These are phyloP conservation scores for Metschnikowia drakensbergensis DNA, from an alignment of 805 yeast genomes.

Conservation along the genomic window DNA sequence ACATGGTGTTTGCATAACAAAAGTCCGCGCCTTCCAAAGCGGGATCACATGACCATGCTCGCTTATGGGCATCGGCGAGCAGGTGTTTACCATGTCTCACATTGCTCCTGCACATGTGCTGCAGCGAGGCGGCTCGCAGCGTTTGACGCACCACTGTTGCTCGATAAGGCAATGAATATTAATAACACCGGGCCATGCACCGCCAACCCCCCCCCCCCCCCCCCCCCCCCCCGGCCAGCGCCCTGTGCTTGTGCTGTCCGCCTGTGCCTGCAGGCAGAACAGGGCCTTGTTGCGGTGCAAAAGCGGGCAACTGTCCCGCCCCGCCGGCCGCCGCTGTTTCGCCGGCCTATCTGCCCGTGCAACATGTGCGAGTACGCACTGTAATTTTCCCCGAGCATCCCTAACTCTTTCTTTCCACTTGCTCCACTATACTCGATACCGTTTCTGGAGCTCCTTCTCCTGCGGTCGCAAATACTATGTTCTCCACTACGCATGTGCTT, in stretches of 20 bases:
- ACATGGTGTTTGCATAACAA: conserved; percentile 2
- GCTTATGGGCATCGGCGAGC: too few species aligned
- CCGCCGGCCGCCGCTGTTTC: neutral
- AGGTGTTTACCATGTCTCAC: neutral
- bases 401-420: neutral
- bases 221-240: neutral
- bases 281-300: too few species aligned
- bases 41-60: neutral
- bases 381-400: neutral
- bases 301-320: too few species aligned
- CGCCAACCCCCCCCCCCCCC: neutral
- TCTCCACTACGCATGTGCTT: neutral
- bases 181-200: neutral
- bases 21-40: neutral
- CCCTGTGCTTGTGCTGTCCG: neutral
- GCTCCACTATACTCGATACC: neutral
- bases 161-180: neutral
- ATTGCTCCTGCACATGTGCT: neutral
- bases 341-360: neutral
- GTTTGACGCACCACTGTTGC: conserved; percentile 2
- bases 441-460: neutral
- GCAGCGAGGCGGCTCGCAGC: conserved; percentile 1
- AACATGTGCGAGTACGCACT: neutral
- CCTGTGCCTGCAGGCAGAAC: neutral
- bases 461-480: neutral